Evolutionary conservation across 805 yeast species (phyloP), one percentile per base, ranked within the genome.

Genomic region (Ogataea pignaliae): DNA sequence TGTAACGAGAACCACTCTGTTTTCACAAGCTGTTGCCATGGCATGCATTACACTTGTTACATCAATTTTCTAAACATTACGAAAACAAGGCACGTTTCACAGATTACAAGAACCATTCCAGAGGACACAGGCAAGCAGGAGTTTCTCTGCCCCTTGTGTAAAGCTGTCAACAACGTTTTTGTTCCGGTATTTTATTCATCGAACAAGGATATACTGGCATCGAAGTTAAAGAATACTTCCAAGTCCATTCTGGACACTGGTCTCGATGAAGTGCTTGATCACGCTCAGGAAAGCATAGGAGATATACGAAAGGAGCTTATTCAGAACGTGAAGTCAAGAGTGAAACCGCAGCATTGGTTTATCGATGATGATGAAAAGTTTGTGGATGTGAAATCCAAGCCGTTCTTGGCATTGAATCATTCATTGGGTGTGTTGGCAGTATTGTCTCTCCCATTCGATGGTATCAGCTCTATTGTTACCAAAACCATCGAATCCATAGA

Each of bases 71-170:
- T 84, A 56, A 69, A 71, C 29, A 75, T 82, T n/a, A 71, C 75
- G 36, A 68, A 77, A 41, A 64, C 72, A 7, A 73, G 83, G 13
- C 65, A 61, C 30, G 79, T 76, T 53, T 78, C 74, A 14, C 95
- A 88, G 57, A 78, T 89, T 30, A 86, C 96, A 0, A 72, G 95
- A 57, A 87, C 90, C 40, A 71, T 82, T 5, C 95, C 96, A 0
- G 95, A 85, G 50, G 80, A 85, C 49, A 65, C 72, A 11, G 81
- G 80, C 28, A 78, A 78, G 45, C 78, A 80, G 8, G 95, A 90
- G 55, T 84, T 87, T 52, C 66, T 87, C 21, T 91, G 99, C 57
- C 98, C 98, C 0, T 72, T 91, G 32, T 91, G 99, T 69, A 88
- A 88, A 47, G 84, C 95, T 0, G 70, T 91, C 37, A 85, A 85